Evolutionary conservation across 2,329 filamentous ascomycete species (phyloP).

Genomic region (Cordyceps cicadae): DNA sequence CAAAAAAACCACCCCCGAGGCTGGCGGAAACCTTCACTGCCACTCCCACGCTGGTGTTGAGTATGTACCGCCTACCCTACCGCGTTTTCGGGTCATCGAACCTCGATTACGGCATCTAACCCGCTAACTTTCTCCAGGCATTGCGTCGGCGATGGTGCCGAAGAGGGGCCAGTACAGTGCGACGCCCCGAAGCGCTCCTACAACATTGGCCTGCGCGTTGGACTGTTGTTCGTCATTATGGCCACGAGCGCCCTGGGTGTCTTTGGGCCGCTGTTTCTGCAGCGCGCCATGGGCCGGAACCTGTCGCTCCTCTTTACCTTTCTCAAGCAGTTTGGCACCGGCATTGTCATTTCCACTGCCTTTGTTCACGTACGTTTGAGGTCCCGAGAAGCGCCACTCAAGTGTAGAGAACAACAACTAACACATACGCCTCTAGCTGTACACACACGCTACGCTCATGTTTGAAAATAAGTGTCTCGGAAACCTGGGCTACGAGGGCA

Average conservation of each 20-base stretch:
- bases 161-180: slow-evolving; percentile 33
- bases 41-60: slow-evolving; percentile 71
- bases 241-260: slow-evolving; percentile 60
- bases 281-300: slow-evolving; percentile 46
- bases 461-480: slow-evolving; percentile 63
- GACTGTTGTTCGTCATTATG: slow-evolving; percentile 64
- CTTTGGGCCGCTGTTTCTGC: slow-evolving; percentile 57
- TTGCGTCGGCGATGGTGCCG: slow-evolving; percentile 45
- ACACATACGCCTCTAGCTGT: slow-evolving; percentile 39
- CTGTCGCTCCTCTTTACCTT: slow-evolving; percentile 46
- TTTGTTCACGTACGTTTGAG: slow-evolving; percentile 51
- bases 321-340: slow-evolving; percentile 67
- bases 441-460: slow-evolving; percentile 65
- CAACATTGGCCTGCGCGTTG: slow-evolving; percentile 59
- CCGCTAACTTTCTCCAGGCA: slow-evolving; percentile 34
- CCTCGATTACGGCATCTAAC: neutral
- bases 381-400: neutral
- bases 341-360: slow-evolving; percentile 63
- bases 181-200: slow-evolving; percentile 45
- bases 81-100: neutral
- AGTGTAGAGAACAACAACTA: neutral
- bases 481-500: slow-evolving; percentile 57
- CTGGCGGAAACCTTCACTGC: slow-evolving; percentile 38
- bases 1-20: slow-evolving; percentile 15
- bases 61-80: slow-evolving; percentile 36